Base-by-base conservation (phyloP, 1,139 yeast genomes). In the Diutina siamensis region DNA sequence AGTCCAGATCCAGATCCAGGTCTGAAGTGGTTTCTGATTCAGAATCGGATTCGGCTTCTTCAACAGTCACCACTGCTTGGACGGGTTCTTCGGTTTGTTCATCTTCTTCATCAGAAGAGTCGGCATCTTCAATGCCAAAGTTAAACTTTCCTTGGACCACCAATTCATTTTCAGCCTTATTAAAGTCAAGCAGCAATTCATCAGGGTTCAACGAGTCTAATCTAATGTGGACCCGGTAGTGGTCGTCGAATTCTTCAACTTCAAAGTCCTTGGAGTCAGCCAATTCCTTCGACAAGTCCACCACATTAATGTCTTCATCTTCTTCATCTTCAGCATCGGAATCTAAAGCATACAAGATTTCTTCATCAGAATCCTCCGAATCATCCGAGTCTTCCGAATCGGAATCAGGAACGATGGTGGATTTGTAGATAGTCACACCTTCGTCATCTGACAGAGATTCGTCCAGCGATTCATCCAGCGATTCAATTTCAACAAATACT, bases 241-340 rank as follows among this genome's bases (percentile, higher is more conserved):
- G 59, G 41, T 67, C 71, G 49, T 68, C 68, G 27, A 65, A 53
- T 52, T 70, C 67, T 40, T 61, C 57, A 53, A 71, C 63, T 55
- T 70, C 74, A 55, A 72, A 70, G 55, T 71, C 76, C 52, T 68
- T 70, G 46, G 72, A 66, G 55, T 68, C 60, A 49, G 62, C 66
- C 53, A 71, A 65, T 54, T 71, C 76, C 46, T 63, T 64, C 44
- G 70, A 58, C 55, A 70, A 65, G 54, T 71, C 75, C 50, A 70
- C 65, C 31, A 70, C 57, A 46, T 61, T 64, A 48, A 60, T 57
- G 46, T 66, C 71, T 12, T 25, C 28, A 18, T 65, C 67, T 35
- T 67, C 73, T 22, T 52, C 50, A 45, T 51, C 53, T 34, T 53
- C 35, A n/a, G 52, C 55, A 10, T 25, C 28, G 10, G 28, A 25